phyloP scores from a whole-genome alignment of 2,329 filamentous ascomycete genomes.

The Hypoxylon sp. region DNA sequence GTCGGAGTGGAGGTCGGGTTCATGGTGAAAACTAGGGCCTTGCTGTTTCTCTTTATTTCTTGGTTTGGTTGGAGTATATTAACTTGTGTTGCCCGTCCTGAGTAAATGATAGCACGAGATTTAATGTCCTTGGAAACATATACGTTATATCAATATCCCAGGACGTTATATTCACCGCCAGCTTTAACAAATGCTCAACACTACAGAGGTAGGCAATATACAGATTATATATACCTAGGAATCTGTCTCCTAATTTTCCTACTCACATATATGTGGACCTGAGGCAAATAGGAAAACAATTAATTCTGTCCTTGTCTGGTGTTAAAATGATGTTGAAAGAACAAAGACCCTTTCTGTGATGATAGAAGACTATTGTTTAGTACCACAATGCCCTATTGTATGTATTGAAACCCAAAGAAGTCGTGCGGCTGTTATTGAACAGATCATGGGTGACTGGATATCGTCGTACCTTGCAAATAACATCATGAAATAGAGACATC shows the following conservation, averaged over 20 bases:
- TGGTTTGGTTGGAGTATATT: background rate
- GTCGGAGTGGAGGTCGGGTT: background rate
- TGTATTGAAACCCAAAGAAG: conserved; percentile 5
- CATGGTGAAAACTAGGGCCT: conserved; percentile 7
- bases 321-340: background rate
- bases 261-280: too few relatives aligned
- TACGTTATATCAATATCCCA: background rate
- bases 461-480: background rate
- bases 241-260: too few relatives aligned
- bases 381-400: background rate
- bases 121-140: background rate
- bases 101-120: background rate
- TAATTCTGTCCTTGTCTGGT: background rate
- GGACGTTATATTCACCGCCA: background rate
- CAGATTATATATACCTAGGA: too few relatives aligned
- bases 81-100: background rate
- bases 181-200: background rate
- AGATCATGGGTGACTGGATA: background rate
- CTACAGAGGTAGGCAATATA: background rate
- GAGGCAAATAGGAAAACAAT: background rate
- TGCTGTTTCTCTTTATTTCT: background rate
- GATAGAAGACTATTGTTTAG: background rate
- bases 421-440: background rate
- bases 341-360: background rate
- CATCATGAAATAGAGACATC: background rate